Percentiles rank a stretch among this genome's conserved stretches.
Conservation (phyloP, 768 basidiomycete species). For the Daedaleopsis sinensis region DNA sequence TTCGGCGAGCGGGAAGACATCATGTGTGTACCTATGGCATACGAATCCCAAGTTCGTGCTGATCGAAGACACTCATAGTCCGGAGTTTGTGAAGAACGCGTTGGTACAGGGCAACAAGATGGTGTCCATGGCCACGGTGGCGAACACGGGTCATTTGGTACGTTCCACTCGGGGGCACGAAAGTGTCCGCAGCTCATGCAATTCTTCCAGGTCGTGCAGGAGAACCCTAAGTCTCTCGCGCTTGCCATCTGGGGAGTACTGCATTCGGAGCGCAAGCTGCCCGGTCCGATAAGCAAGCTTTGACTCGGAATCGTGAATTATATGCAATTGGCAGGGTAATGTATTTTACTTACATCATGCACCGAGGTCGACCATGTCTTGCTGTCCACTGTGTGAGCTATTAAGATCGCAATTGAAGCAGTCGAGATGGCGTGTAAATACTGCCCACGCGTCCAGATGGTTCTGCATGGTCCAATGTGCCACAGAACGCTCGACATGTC, state of each 20-base stretch:
- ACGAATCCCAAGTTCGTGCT: too few relatives aligned
- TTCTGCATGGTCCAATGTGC: too few relatives aligned
- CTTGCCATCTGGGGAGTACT: constrained; percentile 8
- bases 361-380: too few relatives aligned
- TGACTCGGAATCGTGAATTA: too few relatives aligned
- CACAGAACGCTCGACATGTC: too few relatives aligned
- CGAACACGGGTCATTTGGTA: constrained; percentile 1
- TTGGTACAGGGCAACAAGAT: background rate
- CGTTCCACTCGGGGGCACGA: background rate
- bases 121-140: background rate
- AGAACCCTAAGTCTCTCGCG: constrained; percentile 1
- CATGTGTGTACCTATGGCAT: background rate
- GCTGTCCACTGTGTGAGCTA: too few relatives aligned
- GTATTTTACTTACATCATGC: too few relatives aligned
- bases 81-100: background rate
- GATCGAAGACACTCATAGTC: background rate
- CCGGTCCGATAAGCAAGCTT: too few relatives aligned
- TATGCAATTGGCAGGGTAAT: too few relatives aligned
- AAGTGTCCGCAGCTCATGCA: background rate
- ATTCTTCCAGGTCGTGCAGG: constrained; percentile 3
- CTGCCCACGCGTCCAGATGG: too few relatives aligned
- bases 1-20: constrained; percentile 13
- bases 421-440: too few relatives aligned
- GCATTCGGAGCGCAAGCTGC: background rate
- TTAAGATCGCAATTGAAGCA: too few relatives aligned